These are phyloP conservation scores for Stagonosporopsis cucurbitacearum DNA, from an alignment of 2,329 filamentous ascomycete genomes.

Conservation along the genomic window DNA sequence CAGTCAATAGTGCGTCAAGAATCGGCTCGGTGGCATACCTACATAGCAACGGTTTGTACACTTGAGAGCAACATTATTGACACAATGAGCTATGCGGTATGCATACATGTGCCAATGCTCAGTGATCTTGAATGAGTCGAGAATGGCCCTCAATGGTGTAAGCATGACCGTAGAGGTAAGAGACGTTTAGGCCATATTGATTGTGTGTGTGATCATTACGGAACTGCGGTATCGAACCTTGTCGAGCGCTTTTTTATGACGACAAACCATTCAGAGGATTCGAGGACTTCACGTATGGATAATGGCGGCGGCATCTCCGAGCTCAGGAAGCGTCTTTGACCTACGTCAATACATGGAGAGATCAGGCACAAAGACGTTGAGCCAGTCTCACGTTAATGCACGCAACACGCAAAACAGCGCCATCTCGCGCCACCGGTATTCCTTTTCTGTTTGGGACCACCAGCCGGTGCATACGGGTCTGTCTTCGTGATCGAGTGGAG, in stretches of 20 bases:
- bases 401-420: slow-evolving; percentile 5
- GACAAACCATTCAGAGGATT: neutral
- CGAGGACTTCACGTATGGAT: slow-evolving; percentile 2
- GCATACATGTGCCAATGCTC: neutral
- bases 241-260: neutral
- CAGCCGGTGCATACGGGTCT: slow-evolving; percentile 2
- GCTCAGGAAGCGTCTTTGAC: neutral
- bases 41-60: neutral
- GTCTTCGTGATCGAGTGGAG: neutral
- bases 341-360: neutral
- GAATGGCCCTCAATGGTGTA: neutral
- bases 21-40: neutral
- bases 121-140: neutral
- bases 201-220: neutral
- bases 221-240: neutral
- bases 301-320: slow-evolving; percentile 4
- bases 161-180: neutral
- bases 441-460: neutral
- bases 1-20: slow-evolving; percentile 5
- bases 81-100: neutral
- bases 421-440: slow-evolving; percentile 5
- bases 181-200: neutral
- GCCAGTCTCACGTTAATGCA: neutral
- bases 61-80: neutral
- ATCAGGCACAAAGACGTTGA: slow-evolving; percentile 1